Percentiles rank a stretch among this genome's conserved stretches.
phyloP scores from a whole-genome alignment of 108 stramenopile genomes.

The Fragilariopsis cylindrus region DNA sequence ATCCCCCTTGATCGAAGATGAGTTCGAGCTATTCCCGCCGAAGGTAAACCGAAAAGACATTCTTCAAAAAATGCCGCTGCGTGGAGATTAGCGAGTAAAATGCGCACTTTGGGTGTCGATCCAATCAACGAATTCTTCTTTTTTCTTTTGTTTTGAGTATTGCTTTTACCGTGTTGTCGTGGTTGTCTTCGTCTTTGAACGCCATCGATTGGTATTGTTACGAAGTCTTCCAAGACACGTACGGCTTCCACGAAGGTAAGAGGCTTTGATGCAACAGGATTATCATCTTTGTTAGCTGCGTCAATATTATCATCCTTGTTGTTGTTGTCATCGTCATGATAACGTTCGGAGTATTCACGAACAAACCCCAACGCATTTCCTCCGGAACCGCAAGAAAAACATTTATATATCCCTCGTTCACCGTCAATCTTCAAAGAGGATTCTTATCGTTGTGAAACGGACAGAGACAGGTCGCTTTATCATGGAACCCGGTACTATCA shows the following conservation, averaged over 20 bases:
- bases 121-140: neutral
- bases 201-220: neutral
- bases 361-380: conserved; percentile 91
- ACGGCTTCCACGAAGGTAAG: conserved; percentile 11
- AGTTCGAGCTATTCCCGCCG: conserved; percentile 68
- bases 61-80: conserved; percentile 88
- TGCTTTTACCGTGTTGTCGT: neutral
- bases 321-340: neutral
- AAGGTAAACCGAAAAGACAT: conserved; percentile 55
- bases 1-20: conserved; percentile 67
- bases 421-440: conserved; percentile 78
- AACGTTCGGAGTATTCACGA: conserved; percentile 55
- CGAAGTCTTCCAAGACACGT: neutral
- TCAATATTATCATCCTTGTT: neutral
- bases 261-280: neutral
- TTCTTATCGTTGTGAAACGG: conserved; percentile 93
- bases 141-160: neutral
- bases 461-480: conserved; percentile 73
- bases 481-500: neutral
- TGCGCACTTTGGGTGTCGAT: conserved; percentile 32
- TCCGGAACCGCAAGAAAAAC: conserved; percentile 93
- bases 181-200: neutral
- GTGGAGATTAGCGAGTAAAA: conserved; percentile 63
- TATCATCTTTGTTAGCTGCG: neutral
- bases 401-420: conserved; percentile 82